These are phyloP conservation scores for Pistacia vera DNA, from an alignment of 345 rosid species.

Conservation along the genomic window DNA sequence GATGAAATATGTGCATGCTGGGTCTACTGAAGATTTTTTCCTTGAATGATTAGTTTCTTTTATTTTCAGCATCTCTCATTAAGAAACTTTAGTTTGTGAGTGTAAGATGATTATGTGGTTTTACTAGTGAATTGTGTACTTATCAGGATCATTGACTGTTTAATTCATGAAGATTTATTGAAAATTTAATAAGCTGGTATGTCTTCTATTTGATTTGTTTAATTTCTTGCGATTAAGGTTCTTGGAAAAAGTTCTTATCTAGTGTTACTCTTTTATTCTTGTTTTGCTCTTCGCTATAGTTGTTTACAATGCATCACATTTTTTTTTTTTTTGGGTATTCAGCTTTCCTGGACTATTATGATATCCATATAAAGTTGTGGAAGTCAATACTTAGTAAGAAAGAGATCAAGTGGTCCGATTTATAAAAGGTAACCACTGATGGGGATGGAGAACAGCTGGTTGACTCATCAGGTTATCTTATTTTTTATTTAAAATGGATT, in stretches of 20 bases:
- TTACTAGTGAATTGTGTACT: neutral
- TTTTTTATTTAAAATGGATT: constrained; percentile 3
- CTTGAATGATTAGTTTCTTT: constrained; percentile 5
- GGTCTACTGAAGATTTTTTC: too few relatives aligned
- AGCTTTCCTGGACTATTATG: constrained; percentile 84
- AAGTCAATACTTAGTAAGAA: constrained; percentile 80
- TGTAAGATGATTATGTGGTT: neutral
- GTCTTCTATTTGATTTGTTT: neutral
- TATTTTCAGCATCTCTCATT: neutral
- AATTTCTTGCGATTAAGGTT: neutral
- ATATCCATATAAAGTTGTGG: constrained; percentile 89
- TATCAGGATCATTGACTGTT: neutral
- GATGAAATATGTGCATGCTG: too few relatives aligned
- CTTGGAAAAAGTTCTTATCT: neutral
- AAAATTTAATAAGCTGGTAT: neutral
- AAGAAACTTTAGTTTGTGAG: neutral
- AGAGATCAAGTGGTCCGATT: constrained; percentile 95
- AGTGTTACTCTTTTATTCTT: neutral
- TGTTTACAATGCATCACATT: neutral
- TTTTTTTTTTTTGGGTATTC: constrained; percentile 19
- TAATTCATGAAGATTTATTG: neutral
- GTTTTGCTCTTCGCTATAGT: neutral
- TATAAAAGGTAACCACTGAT: constrained; percentile 85
- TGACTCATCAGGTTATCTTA: constrained; percentile 74
- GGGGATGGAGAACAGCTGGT: constrained; percentile 79